A percentile compares a stretch with the other conserved stretches of the same genome.
phyloP scores from a whole-genome alignment of 495 filamentous ascomycete species.

The Lasiosphaeria hispida region DNA sequence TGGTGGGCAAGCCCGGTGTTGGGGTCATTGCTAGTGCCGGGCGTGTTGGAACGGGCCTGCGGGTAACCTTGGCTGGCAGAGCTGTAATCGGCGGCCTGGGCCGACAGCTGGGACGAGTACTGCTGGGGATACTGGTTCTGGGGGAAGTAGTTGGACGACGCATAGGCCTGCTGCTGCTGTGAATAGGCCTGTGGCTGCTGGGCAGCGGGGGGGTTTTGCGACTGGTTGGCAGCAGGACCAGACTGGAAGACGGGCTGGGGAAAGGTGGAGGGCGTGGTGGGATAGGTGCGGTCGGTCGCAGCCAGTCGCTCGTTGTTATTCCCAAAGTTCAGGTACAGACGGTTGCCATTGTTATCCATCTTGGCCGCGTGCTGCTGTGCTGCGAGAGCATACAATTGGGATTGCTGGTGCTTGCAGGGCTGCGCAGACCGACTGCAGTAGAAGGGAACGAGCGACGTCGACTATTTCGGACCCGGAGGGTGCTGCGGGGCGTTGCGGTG shows the following conservation, averaged over 20 bases:
- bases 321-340: constrained; percentile 70
- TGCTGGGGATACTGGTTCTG: constrained; percentile 38
- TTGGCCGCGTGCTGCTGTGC: constrained; percentile 22
- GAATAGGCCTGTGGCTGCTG: constrained; percentile 37
- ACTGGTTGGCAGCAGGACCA: constrained; percentile 26
- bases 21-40: constrained; percentile 60
- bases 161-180: constrained; percentile 26
- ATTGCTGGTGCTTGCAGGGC: neutral
- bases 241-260: constrained; percentile 75
- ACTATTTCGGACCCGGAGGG: neutral
- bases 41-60: constrained; percentile 56
- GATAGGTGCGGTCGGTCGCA: constrained; percentile 77
- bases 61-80: constrained; percentile 44
- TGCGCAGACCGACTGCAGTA: constrained; percentile 1
- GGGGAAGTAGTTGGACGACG: constrained; percentile 30
- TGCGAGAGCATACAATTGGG: constrained; percentile 1
- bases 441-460: neutral
- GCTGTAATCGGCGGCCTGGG: constrained; percentile 30
- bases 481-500: neutral
- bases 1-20: constrained; percentile 89
- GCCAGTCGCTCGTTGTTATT: constrained; percentile 64
- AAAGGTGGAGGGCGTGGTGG: constrained; percentile 94
- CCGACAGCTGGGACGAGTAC: constrained; percentile 32
- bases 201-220: constrained; percentile 11
- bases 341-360: constrained; percentile 57